Percentiles rank a stretch among this genome's conserved stretches.
These are phyloP conservation scores for Aquilaria malaccensis DNA, from an alignment of 345 rosid genomes.

Conservation along the genomic window DNA sequence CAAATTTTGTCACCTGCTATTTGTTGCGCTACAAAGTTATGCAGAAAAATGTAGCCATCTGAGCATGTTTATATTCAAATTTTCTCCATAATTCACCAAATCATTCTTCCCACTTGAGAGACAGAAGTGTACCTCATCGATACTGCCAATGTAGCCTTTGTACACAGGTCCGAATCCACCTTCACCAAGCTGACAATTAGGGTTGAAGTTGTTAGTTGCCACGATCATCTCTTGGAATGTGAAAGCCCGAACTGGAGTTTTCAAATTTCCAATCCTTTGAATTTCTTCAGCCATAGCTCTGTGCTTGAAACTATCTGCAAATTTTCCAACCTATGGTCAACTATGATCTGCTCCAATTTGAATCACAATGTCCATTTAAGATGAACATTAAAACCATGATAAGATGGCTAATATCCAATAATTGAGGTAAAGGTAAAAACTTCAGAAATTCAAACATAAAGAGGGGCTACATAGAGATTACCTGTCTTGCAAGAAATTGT, in stretches of 20 bases:
- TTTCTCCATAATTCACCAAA: too few relatives aligned
- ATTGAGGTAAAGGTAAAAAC: too few relatives aligned
- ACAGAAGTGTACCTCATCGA: constrained; percentile 24
- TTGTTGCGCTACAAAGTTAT: too few relatives aligned
- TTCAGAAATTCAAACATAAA: too few relatives aligned
- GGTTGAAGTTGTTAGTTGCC: constrained; percentile 49
- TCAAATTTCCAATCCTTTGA: constrained; percentile 33
- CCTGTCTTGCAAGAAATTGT: constrained; percentile 25
- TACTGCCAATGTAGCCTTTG: constrained; percentile 36
- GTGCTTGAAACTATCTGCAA: constrained; percentile 34
- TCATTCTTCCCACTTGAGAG: not conserved
- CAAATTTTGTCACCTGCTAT: too few relatives aligned
- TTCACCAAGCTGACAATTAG: constrained; percentile 43
- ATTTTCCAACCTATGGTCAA: constrained; percentile 4
- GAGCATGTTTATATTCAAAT: too few relatives aligned
- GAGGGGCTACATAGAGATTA: not conserved
- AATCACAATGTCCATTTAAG: too few relatives aligned
- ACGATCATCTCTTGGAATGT: constrained; percentile 35
- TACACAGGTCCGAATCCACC: constrained; percentile 69
- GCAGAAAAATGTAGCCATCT: too few relatives aligned
- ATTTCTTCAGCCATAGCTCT: constrained; percentile 39
- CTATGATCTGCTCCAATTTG: too few relatives aligned
- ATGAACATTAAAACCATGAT: too few relatives aligned
- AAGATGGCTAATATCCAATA: too few relatives aligned
- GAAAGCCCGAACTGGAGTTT: constrained; percentile 28